phyloP scores from a whole-genome alignment of 176 grass and related monocot genomes.

The Triticum urartu region DNA sequence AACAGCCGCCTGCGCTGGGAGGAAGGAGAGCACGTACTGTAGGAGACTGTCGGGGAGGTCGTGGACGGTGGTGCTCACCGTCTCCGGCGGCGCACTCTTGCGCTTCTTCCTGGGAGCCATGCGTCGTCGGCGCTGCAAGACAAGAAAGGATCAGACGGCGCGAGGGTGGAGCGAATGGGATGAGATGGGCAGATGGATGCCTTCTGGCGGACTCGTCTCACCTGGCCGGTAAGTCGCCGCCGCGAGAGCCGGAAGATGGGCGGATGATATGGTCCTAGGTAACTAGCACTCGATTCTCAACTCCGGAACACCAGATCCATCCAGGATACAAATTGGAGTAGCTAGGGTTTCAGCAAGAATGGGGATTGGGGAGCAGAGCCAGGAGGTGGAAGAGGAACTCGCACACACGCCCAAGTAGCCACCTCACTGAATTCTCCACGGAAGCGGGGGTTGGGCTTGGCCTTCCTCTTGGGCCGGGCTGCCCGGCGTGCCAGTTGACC shows the following conservation, averaged over 20 bases:
- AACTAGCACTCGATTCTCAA: no score
- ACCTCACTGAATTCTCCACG: no score
- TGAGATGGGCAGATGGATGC: neutral
- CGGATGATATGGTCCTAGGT: no score
- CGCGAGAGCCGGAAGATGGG: neutral
- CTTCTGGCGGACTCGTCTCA: neutral
- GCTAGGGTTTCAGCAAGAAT: no score
- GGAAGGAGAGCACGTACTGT: neutral
- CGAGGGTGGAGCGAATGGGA: neutral
- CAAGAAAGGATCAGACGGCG: neutral
- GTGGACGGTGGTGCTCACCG: neutral
- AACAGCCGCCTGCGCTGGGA: neutral
- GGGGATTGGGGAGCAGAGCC: no score
- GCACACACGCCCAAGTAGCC: no score
- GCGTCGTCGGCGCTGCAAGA: neutral
- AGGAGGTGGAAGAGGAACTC: no score
- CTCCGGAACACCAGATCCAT: no score
- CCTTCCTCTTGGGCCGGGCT: no score
- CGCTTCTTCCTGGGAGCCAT: neutral
- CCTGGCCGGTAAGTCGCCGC: neutral
- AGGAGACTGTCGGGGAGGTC: neutral
- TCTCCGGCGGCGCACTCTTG: neutral
- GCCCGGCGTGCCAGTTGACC: no score
- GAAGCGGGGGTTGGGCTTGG: no score
- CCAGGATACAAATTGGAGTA: no score